Conservation (phyloP, 2,329 filamentous ascomycete genomes). For the Lachnum nothofagi region DNA sequence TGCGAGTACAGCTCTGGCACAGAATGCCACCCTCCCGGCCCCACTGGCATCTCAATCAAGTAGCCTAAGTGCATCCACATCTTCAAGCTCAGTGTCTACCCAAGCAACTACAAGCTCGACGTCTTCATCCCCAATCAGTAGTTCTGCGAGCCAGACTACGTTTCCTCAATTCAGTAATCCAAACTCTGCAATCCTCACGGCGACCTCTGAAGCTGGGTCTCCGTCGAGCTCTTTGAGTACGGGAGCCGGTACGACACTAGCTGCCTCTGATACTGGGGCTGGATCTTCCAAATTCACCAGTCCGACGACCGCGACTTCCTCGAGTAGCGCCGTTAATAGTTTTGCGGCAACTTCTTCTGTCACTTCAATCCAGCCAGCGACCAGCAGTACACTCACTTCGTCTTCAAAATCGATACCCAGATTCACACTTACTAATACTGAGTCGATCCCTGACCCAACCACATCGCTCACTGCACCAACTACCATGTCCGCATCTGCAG, state of each 20-base stretch:
- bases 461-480: not conserved
- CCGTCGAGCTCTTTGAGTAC: not conserved
- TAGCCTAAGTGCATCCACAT: not conserved
- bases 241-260: not conserved
- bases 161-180: constrained; percentile 5
- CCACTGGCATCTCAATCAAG: not conserved
- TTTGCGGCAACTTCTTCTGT: not conserved
- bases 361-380: not conserved
- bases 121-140: not conserved
- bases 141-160: not conserved
- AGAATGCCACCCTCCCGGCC: not conserved
- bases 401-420: constrained; percentile 10
- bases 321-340: not conserved
- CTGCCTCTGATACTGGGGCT: not conserved
- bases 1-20: not conserved
- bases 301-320: not conserved
- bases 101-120: not conserved
- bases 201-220: not conserved
- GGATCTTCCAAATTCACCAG: not conserved
- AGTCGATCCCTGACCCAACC: constrained; percentile 10
- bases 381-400: not conserved
- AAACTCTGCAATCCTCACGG: not conserved
- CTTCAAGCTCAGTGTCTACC: not conserved
- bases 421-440: constrained; percentile 26
- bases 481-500: constrained; percentile 4